Base-by-base conservation (phyloP, 805 yeast species). In the Metschnikowia vanudenii region DNA sequence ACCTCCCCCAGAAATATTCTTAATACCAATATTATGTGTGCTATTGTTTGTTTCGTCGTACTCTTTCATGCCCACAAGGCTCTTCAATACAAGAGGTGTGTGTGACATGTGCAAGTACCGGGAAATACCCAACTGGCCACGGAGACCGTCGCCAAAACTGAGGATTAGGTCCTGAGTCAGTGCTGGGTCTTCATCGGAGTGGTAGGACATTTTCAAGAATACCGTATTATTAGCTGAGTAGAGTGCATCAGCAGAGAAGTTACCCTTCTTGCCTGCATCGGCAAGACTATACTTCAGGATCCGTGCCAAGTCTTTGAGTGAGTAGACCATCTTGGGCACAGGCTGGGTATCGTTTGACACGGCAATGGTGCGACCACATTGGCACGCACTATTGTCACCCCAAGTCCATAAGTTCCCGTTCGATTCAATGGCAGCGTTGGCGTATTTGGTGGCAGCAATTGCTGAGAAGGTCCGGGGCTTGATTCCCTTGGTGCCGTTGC, bases 321-420 rank as follows among this genome's bases (percentile, higher is more conserved):
- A 46, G 17, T 64, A 56, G 0, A 60, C 59, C 50, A 71, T 69
- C 37, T 74, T 77, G 2, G 99, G 99, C 33, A 81, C 79, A 4
- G 96, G 79, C 38, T 84, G 74, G 37, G 77, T 69, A 56, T 85
- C 92, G 14, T 85, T 80, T 48, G 80, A 80, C 60, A 81, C 81
- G 18, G 78, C 71, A 39, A 85, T 82, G 7, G 81, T 81, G 39
- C 80, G 73, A 10, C 92, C 96, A 45, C 92, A 72, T 59, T 94
- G 92, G n/a, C 98, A 98, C 62, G 69, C 80, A 3, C 79, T 73
- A 62, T 92, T 92, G 47, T 79, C 79, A 19, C 99, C 99, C 80
- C 94, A 91, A 1, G 89, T 78, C 80, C 85, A 86, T n/a, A 89
- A 68, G 43, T 74, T 72, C 8, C 92, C 94, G n/a, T 70, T 58